Base-by-base conservation (phyloP, 2,329 filamentous ascomycete species). In the Penicillium sumatraense region DNA sequence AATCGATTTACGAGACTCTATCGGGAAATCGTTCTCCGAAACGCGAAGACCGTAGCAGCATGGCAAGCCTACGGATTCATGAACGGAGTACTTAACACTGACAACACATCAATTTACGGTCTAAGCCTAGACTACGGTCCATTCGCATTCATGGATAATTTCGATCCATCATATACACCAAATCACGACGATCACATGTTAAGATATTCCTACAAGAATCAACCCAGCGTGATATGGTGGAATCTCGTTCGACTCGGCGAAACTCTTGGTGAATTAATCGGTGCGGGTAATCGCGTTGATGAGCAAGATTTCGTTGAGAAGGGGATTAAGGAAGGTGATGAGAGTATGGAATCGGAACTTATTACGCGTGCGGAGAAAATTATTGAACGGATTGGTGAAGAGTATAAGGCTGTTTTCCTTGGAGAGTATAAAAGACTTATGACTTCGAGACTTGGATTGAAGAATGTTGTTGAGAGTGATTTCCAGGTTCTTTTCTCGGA, bases 61-160 rank as follows among this genome's bases (percentile, higher is more conserved):
- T 98, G 95, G 93, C 96, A 99, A 78, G 92, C 91, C 0, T 98
- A 98, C 68, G 95, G 91, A n/a, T 99, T 99, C 78, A 98, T 96
- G 83, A 99, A 99, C 68, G 95, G 95, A 42, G 95, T 99, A 3
- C 80, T 99, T 54, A 99, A 99, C 75, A 98, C 95, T 0, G 95
- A 99, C 71, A 99, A 99, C 72, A 99, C 95, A 0, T 96, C 92
- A 0, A 83, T 99, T 48, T 87, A 87, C 52, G 95, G 95, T 0
- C 78, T 99, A 0, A 93, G 89, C 5, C 89, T 99, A 59, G 95
- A 99, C 75, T 99, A 93, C 70, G 95, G 95, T 0, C 95, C 95
- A 0, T 99, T 99, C 67, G 95, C 95, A 5, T 99, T 99, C 74
- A 89, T 99, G 80, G 95, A 99, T 72, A 92, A 93, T 68, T 99